These are phyloP conservation scores for Glebionis coronaria DNA, from an alignment of 129 eudicot genomes.

Conservation along the genomic window DNA sequence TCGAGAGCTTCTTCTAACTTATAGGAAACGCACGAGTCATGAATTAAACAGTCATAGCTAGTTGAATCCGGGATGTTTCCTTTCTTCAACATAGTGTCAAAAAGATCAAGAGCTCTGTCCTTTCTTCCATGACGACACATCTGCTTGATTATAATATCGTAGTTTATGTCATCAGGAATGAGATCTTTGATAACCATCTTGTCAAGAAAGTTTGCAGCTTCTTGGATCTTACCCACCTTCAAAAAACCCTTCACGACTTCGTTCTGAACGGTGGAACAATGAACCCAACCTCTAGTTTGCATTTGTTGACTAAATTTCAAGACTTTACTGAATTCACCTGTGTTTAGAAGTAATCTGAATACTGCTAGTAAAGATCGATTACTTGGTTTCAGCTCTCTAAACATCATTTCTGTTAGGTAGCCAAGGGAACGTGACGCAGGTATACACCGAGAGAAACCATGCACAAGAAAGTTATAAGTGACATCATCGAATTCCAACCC, in stretches of 20 bases:
- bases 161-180: constrained; percentile 44
- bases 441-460: constrained; percentile 47
- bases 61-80: constrained; percentile 48
- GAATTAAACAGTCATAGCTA: constrained; percentile 54
- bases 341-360: constrained; percentile 31
- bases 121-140: constrained; percentile 44
- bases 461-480: constrained; percentile 56
- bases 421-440: constrained; percentile 37
- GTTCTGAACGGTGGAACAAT: constrained; percentile 46
- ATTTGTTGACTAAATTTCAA: constrained; percentile 64
- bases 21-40: constrained; percentile 33
- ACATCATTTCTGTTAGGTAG: constrained; percentile 59
- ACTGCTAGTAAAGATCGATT: constrained; percentile 56
- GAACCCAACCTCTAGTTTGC: constrained; percentile 61
- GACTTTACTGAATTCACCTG: constrained; percentile 47
- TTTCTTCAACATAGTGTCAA: constrained; percentile 57
- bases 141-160: constrained; percentile 56
- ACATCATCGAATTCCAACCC: constrained; percentile 42
- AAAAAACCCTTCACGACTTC: constrained; percentile 42
- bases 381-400: constrained; percentile 59
- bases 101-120: constrained; percentile 62
- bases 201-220: constrained; percentile 61
- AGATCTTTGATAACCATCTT: constrained; percentile 39
- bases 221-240: constrained; percentile 28
- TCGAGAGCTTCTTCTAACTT: constrained; percentile 55